A percentile compares a stretch with the other conserved stretches of the same genome.
Evolutionary conservation across 108 stramenopile species (phyloP).

Genomic region (Phaeodactylum tricornutum): DNA sequence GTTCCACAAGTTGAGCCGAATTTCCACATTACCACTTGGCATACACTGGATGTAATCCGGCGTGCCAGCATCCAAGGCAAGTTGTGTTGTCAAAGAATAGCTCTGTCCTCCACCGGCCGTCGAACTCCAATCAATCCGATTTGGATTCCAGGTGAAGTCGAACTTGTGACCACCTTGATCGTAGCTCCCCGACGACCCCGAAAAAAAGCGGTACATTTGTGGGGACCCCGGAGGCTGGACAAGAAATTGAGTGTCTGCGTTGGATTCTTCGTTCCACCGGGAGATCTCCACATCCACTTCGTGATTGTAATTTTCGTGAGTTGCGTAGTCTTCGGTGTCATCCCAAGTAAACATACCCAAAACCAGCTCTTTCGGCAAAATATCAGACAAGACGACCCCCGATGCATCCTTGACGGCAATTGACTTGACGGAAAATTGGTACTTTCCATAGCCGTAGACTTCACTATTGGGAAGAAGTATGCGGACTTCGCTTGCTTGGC

Average conservation of each 20-base stretch:
- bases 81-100: conserved; percentile 3
- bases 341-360: conserved; percentile 10
- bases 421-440: conserved; percentile 1
- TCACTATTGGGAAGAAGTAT: background rate
- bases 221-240: background rate
- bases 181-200: background rate
- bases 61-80: background rate
- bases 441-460: conserved; percentile 1
- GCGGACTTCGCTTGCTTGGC: conserved; percentile 7
- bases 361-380: conserved; percentile 1
- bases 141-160: conserved; percentile 5
- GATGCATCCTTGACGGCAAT: background rate
- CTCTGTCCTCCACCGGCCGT: conserved; percentile 2
- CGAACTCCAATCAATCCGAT: background rate
- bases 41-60: conserved; percentile 7
- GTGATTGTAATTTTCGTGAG: conserved; percentile 7
- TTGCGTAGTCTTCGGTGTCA: background rate
- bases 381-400: background rate
- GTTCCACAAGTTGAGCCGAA: conserved; percentile 19
- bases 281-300: conserved; percentile 11
- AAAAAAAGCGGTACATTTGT: background rate
- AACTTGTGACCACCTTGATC: background rate
- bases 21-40: background rate
- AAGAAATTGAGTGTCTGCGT: conserved; percentile 2
- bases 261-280: background rate